A percentile compares a stretch with the other conserved stretches of the same genome.
phyloP scores from a whole-genome alignment of 352 stramenopile genomes.

The Phytopythium delawarense region DNA sequence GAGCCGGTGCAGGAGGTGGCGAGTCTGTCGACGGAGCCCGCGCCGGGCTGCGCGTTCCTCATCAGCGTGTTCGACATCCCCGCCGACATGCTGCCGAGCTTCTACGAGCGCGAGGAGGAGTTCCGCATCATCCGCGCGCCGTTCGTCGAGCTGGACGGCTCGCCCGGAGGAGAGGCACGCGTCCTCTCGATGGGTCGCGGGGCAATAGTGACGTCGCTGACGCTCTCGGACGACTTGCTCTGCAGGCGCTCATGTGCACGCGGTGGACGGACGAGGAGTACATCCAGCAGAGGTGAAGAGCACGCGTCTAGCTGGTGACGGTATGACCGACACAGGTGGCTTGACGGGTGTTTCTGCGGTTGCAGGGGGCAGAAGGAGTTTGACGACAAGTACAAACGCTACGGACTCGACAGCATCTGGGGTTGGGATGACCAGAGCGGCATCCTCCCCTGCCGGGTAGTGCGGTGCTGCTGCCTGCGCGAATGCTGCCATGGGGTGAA shows the following conservation, averaged over 20 bases:
- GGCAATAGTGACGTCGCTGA: background rate
- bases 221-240: background rate
- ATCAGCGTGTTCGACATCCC: conserved; percentile 74
- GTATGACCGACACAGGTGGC: background rate
- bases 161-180: conserved; percentile 15
- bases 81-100: conserved; percentile 44
- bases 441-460: conserved; percentile 82
- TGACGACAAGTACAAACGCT: conserved; percentile 76
- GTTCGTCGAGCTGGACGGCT: conserved; percentile 62
- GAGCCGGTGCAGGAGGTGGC: conserved; percentile 70
- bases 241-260: conserved; percentile 80
- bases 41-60: conserved; percentile 49
- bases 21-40: conserved; percentile 76
- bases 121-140: conserved; percentile 82
- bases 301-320: background rate
- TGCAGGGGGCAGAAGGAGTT: conserved; percentile 78
- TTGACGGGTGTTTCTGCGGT: background rate
- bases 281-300: conserved; percentile 37
- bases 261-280: conserved; percentile 88
- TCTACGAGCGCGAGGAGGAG: conserved; percentile 86
- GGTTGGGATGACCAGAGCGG: conserved; percentile 76
- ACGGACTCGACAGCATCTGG: conserved; percentile 91
- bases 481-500: background rate
- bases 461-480: background rate
- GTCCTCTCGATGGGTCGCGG: background rate